Conservation (phyloP, 176 grass and related monocot species). For the Lolium multiflorum region DNA sequence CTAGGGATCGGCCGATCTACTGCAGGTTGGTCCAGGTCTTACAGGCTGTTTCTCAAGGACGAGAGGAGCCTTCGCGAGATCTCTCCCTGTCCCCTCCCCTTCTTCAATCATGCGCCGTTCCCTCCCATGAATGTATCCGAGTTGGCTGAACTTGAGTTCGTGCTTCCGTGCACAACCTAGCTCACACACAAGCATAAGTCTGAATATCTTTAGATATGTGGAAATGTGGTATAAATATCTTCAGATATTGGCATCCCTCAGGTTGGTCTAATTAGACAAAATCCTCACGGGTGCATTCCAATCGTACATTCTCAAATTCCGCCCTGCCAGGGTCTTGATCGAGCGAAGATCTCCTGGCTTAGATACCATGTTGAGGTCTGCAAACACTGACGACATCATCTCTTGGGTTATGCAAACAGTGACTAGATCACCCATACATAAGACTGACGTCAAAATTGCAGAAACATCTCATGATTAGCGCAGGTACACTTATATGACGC, state of each 20-base stretch:
- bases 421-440: background rate
- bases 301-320: background rate
- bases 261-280: background rate
- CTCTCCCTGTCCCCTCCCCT: conserved; percentile 32
- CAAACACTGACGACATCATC: background rate
- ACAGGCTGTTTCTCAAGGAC: conserved; percentile 48
- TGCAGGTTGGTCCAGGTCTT: conserved; percentile 37
- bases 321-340: background rate
- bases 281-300: background rate
- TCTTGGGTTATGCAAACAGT: no score
- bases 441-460: background rate
- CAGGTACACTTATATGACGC: background rate
- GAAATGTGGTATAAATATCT: background rate
- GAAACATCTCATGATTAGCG: conserved; percentile 17
- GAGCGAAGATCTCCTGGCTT: background rate
- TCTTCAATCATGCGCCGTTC: conserved; percentile 33
- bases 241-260: background rate
- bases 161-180: background rate
- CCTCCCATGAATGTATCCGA: conserved; percentile 13
- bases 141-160: background rate
- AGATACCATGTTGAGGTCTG: background rate
- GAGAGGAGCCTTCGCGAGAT: conserved; percentile 53
- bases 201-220: background rate
- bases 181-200: background rate
- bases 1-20: conserved; percentile 23